phyloP scores from a whole-genome alignment of 371 early-diverging fungal genomes.

The Parasitella parasitica region DNA sequence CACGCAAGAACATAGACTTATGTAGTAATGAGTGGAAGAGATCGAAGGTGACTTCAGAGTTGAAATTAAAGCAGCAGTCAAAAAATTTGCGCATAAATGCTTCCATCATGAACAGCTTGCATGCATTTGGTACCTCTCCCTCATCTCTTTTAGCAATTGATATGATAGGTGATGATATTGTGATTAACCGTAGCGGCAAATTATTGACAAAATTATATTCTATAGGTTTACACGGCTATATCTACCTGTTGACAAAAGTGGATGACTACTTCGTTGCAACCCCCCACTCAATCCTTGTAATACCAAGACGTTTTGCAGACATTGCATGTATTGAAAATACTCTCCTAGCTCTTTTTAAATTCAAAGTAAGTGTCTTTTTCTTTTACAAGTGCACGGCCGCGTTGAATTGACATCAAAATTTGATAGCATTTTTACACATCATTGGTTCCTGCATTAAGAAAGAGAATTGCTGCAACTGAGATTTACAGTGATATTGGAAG shows the following conservation, averaged over 20 bases:
- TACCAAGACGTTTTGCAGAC: conserved; percentile 16
- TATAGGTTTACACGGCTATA: conserved; percentile 12
- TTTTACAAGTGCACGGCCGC: conserved; percentile 2
- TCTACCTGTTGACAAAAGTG: conserved; percentile 2
- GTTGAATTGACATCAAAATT: conserved; percentile 6
- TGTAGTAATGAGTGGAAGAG: too few relatives aligned
- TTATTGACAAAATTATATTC: conserved; percentile 6
- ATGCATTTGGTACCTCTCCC: conserved; percentile 2
- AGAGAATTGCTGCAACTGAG: not conserved
- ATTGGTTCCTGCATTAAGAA: conserved; percentile 5
- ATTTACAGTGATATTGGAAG: not conserved
- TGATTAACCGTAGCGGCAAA: not conserved
- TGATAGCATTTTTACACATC: not conserved
- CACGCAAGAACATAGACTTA: too few relatives aligned
- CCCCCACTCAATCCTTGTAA: not conserved
- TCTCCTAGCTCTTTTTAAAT: not conserved
- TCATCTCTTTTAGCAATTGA: conserved; percentile 9
- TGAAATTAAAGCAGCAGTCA: too few relatives aligned
- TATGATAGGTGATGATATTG: conserved; percentile 8
- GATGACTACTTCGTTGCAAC: conserved; percentile 6
- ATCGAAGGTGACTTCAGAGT: too few relatives aligned
- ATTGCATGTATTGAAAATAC: conserved; percentile 7
- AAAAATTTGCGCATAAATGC: conserved; percentile 5
- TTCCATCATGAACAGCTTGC: conserved; percentile 3
- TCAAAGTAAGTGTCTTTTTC: not conserved